Percentiles rank a stretch among this genome's conserved stretches.
Conservation (phyloP, 139 green algal species). For the Monoraphidium neglectum region DNA sequence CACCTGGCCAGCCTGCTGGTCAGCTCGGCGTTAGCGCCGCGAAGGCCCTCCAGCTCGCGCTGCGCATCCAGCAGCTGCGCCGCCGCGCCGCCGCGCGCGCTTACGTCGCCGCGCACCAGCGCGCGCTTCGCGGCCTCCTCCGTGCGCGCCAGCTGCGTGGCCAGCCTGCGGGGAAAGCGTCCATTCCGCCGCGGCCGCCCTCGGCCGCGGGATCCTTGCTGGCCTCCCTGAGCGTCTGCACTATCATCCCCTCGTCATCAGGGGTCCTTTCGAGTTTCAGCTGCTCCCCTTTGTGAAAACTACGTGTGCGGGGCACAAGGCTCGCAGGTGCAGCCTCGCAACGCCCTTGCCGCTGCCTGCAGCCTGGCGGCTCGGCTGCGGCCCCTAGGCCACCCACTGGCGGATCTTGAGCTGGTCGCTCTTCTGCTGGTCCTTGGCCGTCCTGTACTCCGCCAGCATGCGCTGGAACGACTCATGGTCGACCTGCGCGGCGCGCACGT, state of each 20-base stretch:
- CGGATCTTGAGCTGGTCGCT: constrained; percentile 53
- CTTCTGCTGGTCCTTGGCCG: constrained; percentile 44
- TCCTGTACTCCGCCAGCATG: constrained; percentile 56
- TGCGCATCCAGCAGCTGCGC: constrained; percentile 68
- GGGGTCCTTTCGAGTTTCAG: too few species aligned
- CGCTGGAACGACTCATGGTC: constrained; percentile 58
- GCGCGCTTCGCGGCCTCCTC: constrained; percentile 79
- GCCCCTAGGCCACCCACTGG: constrained; percentile 37
- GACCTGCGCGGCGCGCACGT: constrained; percentile 23
- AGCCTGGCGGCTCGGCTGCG: neutral
- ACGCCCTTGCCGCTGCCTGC: neutral
- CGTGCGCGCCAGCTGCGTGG: constrained; percentile 71
- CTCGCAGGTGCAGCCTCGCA: neutral
- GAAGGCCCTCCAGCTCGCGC: constrained; percentile 45
- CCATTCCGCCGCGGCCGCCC: too few species aligned
- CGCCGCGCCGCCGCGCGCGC: constrained; percentile 57
- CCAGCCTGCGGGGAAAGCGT: constrained; percentile 51
- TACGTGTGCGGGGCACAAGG: too few species aligned
- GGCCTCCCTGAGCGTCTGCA: too few species aligned
- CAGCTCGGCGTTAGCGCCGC: constrained; percentile 55
- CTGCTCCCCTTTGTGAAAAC: too few species aligned
- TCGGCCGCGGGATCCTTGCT: too few species aligned
- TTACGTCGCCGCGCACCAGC: constrained; percentile 55
- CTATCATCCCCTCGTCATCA: too few species aligned
- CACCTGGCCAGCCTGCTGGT: constrained; percentile 53